phyloP scores from a whole-genome alignment of 1,284 basidiomycete species.

The Rhodotorula sp. region DNA sequence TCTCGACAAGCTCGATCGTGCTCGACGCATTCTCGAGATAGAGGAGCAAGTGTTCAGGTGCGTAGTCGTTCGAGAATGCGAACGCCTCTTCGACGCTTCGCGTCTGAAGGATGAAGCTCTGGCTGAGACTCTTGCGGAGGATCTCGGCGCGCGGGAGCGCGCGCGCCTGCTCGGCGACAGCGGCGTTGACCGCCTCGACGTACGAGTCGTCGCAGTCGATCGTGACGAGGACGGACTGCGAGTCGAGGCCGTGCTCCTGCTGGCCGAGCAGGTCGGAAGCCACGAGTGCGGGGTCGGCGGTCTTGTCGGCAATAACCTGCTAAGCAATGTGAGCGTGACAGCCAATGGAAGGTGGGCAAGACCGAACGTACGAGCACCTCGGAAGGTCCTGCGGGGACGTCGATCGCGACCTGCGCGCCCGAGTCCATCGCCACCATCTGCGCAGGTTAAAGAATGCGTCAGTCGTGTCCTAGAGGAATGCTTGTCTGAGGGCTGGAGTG shows the following conservation, averaged over 20 bases:
- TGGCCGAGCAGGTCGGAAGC: constrained; percentile 96
- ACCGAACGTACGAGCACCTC: constrained; percentile 79
- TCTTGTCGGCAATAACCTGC: constrained; percentile 88
- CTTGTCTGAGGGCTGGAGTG: no score
- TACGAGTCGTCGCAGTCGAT: constrained; percentile 67
- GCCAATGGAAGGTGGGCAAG: neutral
- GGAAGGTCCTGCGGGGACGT: constrained; percentile 98
- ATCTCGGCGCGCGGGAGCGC: constrained; percentile 87
- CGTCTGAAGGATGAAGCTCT: constrained; percentile 84
- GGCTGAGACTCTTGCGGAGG: constrained; percentile 83
- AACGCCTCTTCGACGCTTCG: constrained; percentile 72
- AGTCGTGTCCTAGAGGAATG: neutral
- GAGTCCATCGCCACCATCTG: constrained; percentile 66
- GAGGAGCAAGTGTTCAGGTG: constrained; percentile 92
- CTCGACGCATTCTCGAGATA: constrained; percentile 73
- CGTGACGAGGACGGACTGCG: constrained; percentile 90
- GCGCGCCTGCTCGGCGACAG: constrained; percentile 85
- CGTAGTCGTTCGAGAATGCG: constrained; percentile 92
- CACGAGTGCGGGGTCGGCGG: constrained; percentile 83
- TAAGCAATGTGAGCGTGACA: neutral
- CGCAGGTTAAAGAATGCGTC: neutral
- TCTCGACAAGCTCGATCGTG: constrained; percentile 70
- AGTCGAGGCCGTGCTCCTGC: constrained; percentile 97
- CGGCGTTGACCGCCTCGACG: constrained; percentile 73
- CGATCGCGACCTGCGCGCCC: constrained; percentile 93